A percentile compares a stretch with the other conserved stretches of the same genome.
Conservation (phyloP, 139 green algal genomes). For the Coelastrella sp. region DNA sequence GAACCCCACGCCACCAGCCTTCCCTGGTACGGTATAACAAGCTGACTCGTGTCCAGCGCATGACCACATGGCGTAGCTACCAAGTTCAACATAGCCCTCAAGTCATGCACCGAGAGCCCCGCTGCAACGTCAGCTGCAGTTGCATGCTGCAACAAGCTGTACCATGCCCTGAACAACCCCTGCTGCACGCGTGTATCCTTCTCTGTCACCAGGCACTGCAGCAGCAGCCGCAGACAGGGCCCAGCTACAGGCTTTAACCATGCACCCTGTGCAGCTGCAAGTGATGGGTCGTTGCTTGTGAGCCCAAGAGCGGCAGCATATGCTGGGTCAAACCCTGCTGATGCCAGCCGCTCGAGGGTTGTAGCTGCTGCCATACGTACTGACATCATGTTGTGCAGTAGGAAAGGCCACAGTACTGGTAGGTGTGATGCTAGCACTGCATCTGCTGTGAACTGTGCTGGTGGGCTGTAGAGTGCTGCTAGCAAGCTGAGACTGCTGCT, state of each 20-base stretch:
- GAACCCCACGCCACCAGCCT: conserved; percentile 26
- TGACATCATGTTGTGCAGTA: conserved; percentile 79
- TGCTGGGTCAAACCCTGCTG: conserved; percentile 1
- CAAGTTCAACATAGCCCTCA: conserved; percentile 43
- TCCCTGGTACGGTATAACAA: conserved; percentile 42
- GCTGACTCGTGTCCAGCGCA: conserved; percentile 51
- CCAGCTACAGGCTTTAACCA: conserved; percentile 67
- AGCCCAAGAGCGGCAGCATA: not conserved
- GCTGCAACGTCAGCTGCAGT: not conserved
- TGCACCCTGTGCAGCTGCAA: not conserved
- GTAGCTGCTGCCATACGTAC: conserved; percentile 81
- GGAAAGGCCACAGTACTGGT: conserved; percentile 86
- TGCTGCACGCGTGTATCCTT: conserved; percentile 60
- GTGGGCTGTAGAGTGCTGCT: conserved; percentile 71
- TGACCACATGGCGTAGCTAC: conserved; percentile 50
- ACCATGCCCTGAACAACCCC: conserved; percentile 67
- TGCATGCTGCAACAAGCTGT: conserved; percentile 61
- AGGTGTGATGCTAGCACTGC: conserved; percentile 53
- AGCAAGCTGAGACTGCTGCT: conserved; percentile 84
- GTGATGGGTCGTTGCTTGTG: not conserved
- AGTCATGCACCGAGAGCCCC: not conserved
- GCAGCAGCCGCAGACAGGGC: conserved; percentile 68
- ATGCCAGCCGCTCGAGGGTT: conserved; percentile 64
- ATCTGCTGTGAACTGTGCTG: not conserved
- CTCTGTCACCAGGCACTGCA: conserved; percentile 89